phyloP scores from a whole-genome alignment of 345 rosid species.

The Viola odorata region DNA sequence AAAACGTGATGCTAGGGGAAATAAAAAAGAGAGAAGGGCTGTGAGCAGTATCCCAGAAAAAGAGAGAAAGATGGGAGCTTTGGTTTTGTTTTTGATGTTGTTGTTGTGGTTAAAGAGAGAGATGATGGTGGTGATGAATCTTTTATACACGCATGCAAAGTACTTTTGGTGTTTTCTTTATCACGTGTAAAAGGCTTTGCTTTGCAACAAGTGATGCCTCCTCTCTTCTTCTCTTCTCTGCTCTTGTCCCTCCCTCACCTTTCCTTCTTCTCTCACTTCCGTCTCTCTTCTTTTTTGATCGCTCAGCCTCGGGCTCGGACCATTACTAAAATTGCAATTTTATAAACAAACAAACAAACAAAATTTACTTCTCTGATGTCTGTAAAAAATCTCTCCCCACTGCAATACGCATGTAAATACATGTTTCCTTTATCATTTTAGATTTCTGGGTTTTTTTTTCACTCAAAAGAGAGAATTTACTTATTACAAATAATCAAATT shows the following conservation, averaged over 20 bases:
- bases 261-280: constrained; percentile 14
- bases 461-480: no score
- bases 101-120: neutral
- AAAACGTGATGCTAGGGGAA: neutral
- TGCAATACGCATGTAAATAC: neutral
- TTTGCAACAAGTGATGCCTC: constrained; percentile 16
- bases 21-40: constrained; percentile 8
- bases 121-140: constrained; percentile 47
- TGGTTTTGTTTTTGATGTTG: neutral
- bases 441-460: no score
- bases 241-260: neutral
- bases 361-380: neutral
- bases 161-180: constrained; percentile 75
- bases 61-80: neutral
- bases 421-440: no score
- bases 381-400: no score
- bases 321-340: constrained; percentile 3
- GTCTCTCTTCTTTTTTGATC: constrained; percentile 28
- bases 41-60: neutral
- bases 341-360: constrained; percentile 5
- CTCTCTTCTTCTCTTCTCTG: constrained; percentile 8
- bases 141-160: constrained; percentile 94
- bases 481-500: no score
- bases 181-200: constrained; percentile 80
- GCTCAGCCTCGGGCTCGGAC: constrained; percentile 44